Evolutionary conservation across 2,329 filamentous ascomycete species (phyloP).

Genomic region (Colletotrichum salicis): DNA sequence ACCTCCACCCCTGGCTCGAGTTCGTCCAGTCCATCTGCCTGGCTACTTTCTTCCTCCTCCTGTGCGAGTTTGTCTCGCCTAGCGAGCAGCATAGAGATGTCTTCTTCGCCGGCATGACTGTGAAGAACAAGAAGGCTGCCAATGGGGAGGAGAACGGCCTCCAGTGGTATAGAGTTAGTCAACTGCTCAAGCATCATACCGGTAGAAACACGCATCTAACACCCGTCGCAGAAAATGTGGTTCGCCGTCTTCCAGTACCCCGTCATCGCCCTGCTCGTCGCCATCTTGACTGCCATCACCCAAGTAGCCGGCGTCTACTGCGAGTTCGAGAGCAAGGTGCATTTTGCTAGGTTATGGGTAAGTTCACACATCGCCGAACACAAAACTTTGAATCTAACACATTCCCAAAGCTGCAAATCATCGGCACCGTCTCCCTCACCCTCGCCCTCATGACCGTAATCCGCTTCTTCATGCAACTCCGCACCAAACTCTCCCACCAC

Average conservation of each 20-base stretch:
- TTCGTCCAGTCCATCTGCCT: slow-evolving; percentile 53
- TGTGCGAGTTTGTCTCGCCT: slow-evolving; percentile 54
- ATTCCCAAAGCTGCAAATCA: slow-evolving; percentile 39
- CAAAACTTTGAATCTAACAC: not conserved
- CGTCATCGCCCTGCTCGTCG: slow-evolving; percentile 49
- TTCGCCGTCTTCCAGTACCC: slow-evolving; percentile 54
- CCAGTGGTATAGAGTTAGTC: slow-evolving; percentile 46
- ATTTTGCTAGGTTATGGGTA: slow-evolving; percentile 46
- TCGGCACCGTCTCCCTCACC: slow-evolving; percentile 39
- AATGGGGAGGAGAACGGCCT: slow-evolving; percentile 42
- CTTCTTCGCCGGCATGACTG: slow-evolving; percentile 49
- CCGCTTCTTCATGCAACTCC: slow-evolving; percentile 34
- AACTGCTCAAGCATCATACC: not conserved
- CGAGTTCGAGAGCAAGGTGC: slow-evolving; percentile 40
- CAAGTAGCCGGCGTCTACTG: slow-evolving; percentile 45
- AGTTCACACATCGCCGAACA: not conserved
- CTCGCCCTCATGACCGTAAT: slow-evolving; percentile 41
- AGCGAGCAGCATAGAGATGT: slow-evolving; percentile 45
- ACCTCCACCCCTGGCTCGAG: slow-evolving; percentile 51
- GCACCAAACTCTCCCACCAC: slow-evolving; percentile 38
- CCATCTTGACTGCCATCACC: slow-evolving; percentile 49
- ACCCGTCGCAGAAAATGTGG: slow-evolving; percentile 42
- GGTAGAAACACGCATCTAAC: not conserved
- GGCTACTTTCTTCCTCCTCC: slow-evolving; percentile 55
- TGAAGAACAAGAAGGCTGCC: slow-evolving; percentile 41